phyloP scores from a whole-genome alignment of 1,284 basidiomycete genomes.

The Malassezia pachydermatis region DNA sequence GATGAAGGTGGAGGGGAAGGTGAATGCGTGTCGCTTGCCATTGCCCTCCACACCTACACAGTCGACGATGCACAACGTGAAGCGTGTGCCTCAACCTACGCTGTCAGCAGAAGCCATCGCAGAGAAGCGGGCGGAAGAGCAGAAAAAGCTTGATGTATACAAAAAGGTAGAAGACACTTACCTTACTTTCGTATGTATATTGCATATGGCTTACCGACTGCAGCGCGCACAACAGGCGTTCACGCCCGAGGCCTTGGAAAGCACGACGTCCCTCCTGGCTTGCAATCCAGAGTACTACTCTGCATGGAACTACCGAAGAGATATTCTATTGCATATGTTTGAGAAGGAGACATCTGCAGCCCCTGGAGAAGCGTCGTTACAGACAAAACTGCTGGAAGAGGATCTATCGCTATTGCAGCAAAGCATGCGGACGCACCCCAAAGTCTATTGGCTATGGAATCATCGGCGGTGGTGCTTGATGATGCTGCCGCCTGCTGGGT shows the following conservation, averaged over 20 bases:
- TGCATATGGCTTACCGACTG: background rate
- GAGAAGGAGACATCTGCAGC: background rate
- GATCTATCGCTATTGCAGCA: slow-evolving; percentile 39
- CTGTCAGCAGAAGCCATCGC: background rate
- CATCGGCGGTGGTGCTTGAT: slow-evolving; percentile 44
- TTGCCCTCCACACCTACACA: no score
- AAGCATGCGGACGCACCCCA: slow-evolving; percentile 40
- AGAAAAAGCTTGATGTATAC: slow-evolving; percentile 5
- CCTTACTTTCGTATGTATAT: slow-evolving; percentile 3
- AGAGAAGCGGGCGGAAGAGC: slow-evolving; percentile 2
- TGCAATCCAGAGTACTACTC: slow-evolving; percentile 45
- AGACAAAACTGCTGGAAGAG: slow-evolving; percentile 21
- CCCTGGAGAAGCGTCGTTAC: background rate
- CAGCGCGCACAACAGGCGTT: background rate
- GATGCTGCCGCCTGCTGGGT: slow-evolving; percentile 10
- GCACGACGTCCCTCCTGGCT: slow-evolving; percentile 32
- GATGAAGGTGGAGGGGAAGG: background rate
- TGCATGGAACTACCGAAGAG: slow-evolving; percentile 42
- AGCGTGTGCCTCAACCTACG: background rate
- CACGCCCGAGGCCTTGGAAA: slow-evolving; percentile 20
- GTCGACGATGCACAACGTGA: slow-evolving; percentile 22
- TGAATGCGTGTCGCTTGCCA: background rate
- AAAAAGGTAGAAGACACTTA: slow-evolving; percentile 9
- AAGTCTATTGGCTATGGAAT: slow-evolving; percentile 49
- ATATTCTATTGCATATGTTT: slow-evolving; percentile 29